Evolutionary conservation across 148 eudicot species (phyloP).

Genomic region (Limonium bicolor): DNA sequence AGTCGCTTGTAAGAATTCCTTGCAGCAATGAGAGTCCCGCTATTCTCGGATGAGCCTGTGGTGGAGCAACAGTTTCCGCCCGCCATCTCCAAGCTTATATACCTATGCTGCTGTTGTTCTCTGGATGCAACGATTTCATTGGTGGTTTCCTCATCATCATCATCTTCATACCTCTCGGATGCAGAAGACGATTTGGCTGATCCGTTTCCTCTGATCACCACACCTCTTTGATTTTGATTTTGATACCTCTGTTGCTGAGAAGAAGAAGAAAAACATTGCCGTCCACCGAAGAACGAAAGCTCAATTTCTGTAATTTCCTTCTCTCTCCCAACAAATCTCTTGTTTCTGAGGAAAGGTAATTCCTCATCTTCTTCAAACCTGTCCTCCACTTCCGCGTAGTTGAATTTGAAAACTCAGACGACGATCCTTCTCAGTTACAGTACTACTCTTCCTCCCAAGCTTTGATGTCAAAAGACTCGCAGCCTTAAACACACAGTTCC

Average conservation of each 20-base stretch:
- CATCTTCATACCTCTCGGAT: no score
- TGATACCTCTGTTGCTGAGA: slow-evolving; percentile 13
- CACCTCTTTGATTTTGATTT: neutral
- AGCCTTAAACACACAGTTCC: slow-evolving; percentile 49
- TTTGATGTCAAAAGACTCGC: slow-evolving; percentile 39
- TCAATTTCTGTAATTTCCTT: slow-evolving; percentile 60
- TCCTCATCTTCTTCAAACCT: slow-evolving; percentile 35
- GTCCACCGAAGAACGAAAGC: slow-evolving; percentile 42
- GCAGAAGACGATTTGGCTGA: slow-evolving; percentile 40
- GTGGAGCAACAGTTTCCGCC: no score
- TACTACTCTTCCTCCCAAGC: slow-evolving; percentile 64
- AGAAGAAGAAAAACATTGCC: slow-evolving; percentile 16
- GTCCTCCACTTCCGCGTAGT: no score
- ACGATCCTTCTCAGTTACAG: slow-evolving; percentile 17
- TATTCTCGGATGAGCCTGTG: slow-evolving; percentile 42
- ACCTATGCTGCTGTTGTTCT: slow-evolving; percentile 28
- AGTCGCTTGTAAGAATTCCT: slow-evolving; percentile 42
- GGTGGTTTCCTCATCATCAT: slow-evolving; percentile 63
- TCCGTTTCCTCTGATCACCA: slow-evolving; percentile 19
- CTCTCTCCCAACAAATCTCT: slow-evolving; percentile 50
- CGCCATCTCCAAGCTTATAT: slow-evolving; percentile 43
- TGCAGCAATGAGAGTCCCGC: slow-evolving; percentile 46
- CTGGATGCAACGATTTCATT: slow-evolving; percentile 17
- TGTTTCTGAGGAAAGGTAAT: slow-evolving; percentile 59
- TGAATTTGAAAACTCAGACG: no score